Evolutionary conservation across 2,329 filamentous ascomycete genomes (phyloP), one percentile per base, ranked within the genome.

Genomic region (Arthrobotrys iridis): DNA sequence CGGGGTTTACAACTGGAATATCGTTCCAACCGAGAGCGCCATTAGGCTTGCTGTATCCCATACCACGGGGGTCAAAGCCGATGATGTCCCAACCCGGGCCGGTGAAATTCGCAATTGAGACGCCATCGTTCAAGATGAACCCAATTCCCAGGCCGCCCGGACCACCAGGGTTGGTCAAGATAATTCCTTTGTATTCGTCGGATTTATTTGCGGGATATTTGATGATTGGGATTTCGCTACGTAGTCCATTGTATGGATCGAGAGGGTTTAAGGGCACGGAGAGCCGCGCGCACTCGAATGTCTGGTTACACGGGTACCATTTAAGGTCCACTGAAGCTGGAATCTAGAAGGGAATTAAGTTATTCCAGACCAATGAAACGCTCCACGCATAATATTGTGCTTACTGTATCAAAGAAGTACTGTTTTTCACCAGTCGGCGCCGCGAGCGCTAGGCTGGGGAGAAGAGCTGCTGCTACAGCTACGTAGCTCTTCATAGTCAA

Each of bases 181-280:
- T 80, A 55, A 84, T 80, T 22, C 84, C 84, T 57, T 76, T 76
- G 28, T 76, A 68, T 26, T 70, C 58, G 15, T 55, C 57, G 28
- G 33, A 10, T 4, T 40, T 40, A 8, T 76, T 52, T n/a, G 71
- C 71, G 6, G 63, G 57, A 11, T 24, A 28, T 55, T 70, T 68
- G 13, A 76, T 76, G 15, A 76, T 63, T n/a, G 71, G 71, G 4
- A 76, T 76, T 52, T 68, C 63, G 33, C 60, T 65, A 11, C 57
- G 48, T 3, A 64, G 13, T 26, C 71, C 79, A 71, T 83, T 82
- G 45, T 85, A 71, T 6, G 83, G 83, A 11, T 83, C 81, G 68
- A 81, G 79, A 72, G 85, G 85, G 77, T 85, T 84, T 82, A 85
- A 84, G 7, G 84, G 83, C 2, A 85, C 82, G 5, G 83, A 84